Evolutionary conservation across 2,329 filamentous ascomycete genomes (phyloP).

Genomic region (Colletotrichum lentis): DNA sequence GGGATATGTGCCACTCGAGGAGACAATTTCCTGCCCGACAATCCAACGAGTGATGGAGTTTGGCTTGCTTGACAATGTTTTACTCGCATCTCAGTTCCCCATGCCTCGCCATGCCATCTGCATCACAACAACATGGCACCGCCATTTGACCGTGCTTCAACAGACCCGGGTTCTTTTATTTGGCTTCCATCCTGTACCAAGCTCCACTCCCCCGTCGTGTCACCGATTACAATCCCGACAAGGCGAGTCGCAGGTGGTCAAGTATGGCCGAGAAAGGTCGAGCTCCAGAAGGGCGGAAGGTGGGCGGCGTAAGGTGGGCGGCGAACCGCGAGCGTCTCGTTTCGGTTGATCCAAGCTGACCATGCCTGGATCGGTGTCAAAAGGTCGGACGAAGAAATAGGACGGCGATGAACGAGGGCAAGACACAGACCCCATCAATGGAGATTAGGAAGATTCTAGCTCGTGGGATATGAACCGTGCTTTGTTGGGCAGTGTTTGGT

Average conservation of each 20-base stretch:
- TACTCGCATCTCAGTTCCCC: not conserved
- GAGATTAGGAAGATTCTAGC: not conserved
- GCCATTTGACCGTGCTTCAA: not conserved
- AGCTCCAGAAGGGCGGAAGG: conserved; percentile 4
- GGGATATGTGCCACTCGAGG: conserved; percentile 1
- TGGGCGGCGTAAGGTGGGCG: not conserved
- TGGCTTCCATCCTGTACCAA: conserved; percentile 10
- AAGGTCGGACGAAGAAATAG: conserved; percentile 19
- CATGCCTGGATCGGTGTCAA: conserved; percentile 15
- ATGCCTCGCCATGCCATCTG: not conserved
- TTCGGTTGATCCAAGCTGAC: conserved; percentile 1
- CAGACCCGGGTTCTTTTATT: not conserved
- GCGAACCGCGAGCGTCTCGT: not conserved
- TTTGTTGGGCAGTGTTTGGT: not conserved
- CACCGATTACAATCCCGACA: conserved; percentile 7
- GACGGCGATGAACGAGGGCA: not conserved
- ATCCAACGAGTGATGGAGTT: not conserved
- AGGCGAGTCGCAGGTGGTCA: conserved; percentile 11
- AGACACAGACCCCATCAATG: conserved; percentile 11
- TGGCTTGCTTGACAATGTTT: not conserved
- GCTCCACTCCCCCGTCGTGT: conserved; percentile 9
- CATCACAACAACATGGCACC: not conserved
- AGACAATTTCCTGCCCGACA: not conserved
- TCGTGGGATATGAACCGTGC: not conserved
- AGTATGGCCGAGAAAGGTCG: conserved; percentile 20